These are phyloP conservation scores for Spinacia oleracea DNA, from an alignment of 179 eudicot species.

Conservation along the genomic window DNA sequence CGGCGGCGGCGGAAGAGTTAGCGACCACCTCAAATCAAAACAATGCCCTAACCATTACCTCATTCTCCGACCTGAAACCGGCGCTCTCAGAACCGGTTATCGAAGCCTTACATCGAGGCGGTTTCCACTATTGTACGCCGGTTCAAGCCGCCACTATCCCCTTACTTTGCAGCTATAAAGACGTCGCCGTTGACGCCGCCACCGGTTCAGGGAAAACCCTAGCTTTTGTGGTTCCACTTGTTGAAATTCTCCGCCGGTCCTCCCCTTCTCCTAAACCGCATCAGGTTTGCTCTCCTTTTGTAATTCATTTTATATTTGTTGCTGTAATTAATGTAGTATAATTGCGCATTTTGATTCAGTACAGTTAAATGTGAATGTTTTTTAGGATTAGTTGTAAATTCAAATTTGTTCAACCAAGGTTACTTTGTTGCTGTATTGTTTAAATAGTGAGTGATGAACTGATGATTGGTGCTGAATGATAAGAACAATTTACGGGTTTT, in stretches of 20 bases:
- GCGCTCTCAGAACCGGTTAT: conserved; percentile 62
- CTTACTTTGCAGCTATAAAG: conserved; percentile 62
- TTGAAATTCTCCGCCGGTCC: conserved; percentile 72
- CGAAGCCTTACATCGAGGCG: conserved; percentile 48
- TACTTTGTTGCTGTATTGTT: neutral
- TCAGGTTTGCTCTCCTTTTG: conserved; percentile 42
- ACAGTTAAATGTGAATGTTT: neutral
- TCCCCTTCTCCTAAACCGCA: conserved; percentile 54
- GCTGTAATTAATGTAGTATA: neutral
- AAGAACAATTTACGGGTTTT: too few relatives aligned
- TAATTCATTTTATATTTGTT: neutral
- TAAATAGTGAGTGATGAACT: neutral
- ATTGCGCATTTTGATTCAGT: neutral
- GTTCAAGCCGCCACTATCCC: conserved; percentile 94
- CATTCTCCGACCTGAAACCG: conserved; percentile 75
- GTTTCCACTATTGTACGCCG: conserved; percentile 80
- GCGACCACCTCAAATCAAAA: conserved; percentile 36
- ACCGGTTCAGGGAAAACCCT: conserved; percentile 97
- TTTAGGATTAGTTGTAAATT: neutral
- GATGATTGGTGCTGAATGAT: neutral
- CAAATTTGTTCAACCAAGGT: too few relatives aligned
- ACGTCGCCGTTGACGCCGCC: conserved; percentile 95
- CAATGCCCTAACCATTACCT: conserved; percentile 63
- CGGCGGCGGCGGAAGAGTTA: conserved; percentile 15
- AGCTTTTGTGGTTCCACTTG: conserved; percentile 75